Conservation (phyloP, 2,329 filamentous ascomycete species). For the Trichophyton schoenleinii region DNA sequence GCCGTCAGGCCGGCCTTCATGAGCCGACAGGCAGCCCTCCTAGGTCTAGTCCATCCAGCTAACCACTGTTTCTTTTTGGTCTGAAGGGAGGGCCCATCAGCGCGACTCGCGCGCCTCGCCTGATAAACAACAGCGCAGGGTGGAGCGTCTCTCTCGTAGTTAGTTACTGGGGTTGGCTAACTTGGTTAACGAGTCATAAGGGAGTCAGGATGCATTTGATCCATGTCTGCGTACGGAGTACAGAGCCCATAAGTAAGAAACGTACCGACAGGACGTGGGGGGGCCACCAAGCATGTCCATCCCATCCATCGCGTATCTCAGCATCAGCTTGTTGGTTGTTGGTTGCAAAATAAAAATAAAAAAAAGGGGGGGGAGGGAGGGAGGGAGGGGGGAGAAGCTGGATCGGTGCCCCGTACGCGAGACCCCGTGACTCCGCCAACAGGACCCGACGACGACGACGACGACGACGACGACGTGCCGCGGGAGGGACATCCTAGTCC, state of each 20-base stretch:
- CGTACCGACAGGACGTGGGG: background rate
- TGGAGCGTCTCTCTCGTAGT: background rate
- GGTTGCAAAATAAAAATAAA: background rate
- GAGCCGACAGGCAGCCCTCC: background rate
- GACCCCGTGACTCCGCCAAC: slow-evolving; percentile 15
- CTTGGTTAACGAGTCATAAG: background rate
- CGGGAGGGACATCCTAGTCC: slow-evolving; percentile 24
- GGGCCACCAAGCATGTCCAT: background rate
- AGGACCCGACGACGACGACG: too few species aligned
- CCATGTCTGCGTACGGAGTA: background rate
- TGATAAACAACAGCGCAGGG: background rate
- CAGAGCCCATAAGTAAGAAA: background rate
- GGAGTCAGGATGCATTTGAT: background rate
- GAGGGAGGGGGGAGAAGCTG: background rate
- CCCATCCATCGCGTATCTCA: background rate
- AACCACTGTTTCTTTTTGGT: background rate
- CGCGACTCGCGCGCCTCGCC: background rate
- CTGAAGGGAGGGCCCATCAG: background rate
- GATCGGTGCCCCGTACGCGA: background rate
- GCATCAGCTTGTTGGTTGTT: too few species aligned
- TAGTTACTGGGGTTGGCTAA: too few species aligned
- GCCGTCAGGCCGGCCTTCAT: background rate
- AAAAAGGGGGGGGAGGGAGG: background rate
- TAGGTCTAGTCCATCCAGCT: too few species aligned
- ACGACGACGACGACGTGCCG: slow-evolving; percentile 4